A percentile compares a stretch with the other conserved stretches of the same genome.
phyloP scores from a whole-genome alignment of 306 rosid genomes.

The Vachellia pachyceras region DNA sequence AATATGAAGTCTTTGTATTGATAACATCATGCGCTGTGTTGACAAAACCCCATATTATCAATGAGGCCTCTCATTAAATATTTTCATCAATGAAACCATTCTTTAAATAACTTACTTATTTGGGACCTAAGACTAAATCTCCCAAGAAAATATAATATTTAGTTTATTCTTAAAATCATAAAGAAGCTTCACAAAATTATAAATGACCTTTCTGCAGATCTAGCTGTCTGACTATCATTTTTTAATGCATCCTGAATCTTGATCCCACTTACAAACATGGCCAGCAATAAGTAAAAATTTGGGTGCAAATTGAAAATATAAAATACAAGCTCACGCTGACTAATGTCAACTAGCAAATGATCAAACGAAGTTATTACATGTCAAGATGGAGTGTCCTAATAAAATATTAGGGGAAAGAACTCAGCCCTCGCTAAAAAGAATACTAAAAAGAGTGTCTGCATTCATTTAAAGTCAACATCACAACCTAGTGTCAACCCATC shows the following conservation, averaged over 20 bases:
- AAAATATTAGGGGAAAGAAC: constrained; percentile 3
- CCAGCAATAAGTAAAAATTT: not conserved
- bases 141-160: too few species aligned
- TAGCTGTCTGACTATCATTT: not conserved
- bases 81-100: too few species aligned
- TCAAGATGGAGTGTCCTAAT: constrained; percentile 8
- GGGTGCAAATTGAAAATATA: not conserved
- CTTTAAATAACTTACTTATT: too few species aligned
- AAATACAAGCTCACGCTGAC: not conserved
- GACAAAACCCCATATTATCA: too few species aligned
- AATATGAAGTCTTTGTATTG: too few species aligned
- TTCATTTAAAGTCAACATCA: constrained; percentile 7
- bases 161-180: too few species aligned
- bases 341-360: constrained; percentile 8
- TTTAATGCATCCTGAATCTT: not conserved
- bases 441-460: not conserved
- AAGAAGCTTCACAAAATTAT: too few species aligned
- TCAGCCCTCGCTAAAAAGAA: constrained; percentile 25
- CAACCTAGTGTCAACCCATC: constrained; percentile 20
- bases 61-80: too few species aligned
- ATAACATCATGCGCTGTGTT: too few species aligned
- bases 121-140: too few species aligned
- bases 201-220: not conserved
- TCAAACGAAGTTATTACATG: not conserved
- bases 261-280: not conserved